These are phyloP conservation scores for Trifolium dubium DNA, from an alignment of 306 rosid genomes.

Conservation along the genomic window DNA sequence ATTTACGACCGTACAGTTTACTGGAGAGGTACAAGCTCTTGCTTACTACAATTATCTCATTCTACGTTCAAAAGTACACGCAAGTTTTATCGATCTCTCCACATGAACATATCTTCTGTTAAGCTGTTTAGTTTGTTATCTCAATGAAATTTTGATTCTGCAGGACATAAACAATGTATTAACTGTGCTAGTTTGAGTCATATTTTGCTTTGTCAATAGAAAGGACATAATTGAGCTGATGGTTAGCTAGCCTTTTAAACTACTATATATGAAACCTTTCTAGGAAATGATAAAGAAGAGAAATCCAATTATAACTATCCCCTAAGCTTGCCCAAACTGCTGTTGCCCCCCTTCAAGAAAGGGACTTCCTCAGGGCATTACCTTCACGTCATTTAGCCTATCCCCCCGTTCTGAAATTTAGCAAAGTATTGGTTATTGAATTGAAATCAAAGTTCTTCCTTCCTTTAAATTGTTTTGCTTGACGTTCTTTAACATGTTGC, in stretches of 20 bases:
- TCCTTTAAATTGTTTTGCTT: slow-evolving; percentile 16
- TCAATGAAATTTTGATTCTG: background rate
- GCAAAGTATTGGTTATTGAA: slow-evolving; percentile 24
- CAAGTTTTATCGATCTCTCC: background rate
- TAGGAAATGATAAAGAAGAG: background rate
- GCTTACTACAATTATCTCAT: slow-evolving; percentile 30
- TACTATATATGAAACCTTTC: slow-evolving; percentile 16
- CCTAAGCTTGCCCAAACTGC: slow-evolving; percentile 10
- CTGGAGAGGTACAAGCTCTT: slow-evolving; percentile 84
- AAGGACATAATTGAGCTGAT: slow-evolving; percentile 5
- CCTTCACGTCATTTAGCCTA: background rate
- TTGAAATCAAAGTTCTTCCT: slow-evolving; percentile 31
- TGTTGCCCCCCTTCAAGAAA: background rate
- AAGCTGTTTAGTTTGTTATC: slow-evolving; percentile 8
- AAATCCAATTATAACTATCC: slow-evolving; percentile 19
- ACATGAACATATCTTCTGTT: slow-evolving; percentile 6
- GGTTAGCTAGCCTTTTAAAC: slow-evolving; percentile 6
- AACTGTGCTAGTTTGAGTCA: slow-evolving; percentile 11
- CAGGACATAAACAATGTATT: background rate
- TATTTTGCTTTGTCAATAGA: slow-evolving; percentile 17
- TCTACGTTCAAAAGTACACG: slow-evolving; percentile 5
- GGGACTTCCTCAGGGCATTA: slow-evolving; percentile 7
- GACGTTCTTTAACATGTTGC: slow-evolving; percentile 31
- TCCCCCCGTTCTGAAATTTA: slow-evolving; percentile 6
- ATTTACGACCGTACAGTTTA: slow-evolving; percentile 95